Evolutionary conservation across 768 basidiomycete genomes (phyloP).

Genomic region (Porpolomopsis calyptriformis): DNA sequence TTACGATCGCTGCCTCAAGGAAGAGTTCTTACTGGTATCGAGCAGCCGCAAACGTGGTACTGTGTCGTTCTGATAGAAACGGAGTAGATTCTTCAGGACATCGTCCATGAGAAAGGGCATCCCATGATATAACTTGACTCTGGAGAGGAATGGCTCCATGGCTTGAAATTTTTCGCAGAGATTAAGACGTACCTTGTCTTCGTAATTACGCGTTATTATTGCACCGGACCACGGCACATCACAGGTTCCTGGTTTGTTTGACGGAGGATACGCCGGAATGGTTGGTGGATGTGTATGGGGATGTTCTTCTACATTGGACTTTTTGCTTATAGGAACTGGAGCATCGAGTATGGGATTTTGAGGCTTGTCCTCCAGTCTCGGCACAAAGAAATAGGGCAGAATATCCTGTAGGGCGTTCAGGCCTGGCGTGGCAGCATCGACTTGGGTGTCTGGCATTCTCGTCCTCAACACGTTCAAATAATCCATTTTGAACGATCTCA

Average conservation of each 20-base stretch:
- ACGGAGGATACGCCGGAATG: slow-evolving; percentile 12
- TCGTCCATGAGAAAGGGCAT: slow-evolving; percentile 33
- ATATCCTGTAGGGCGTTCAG: too few relatives aligned
- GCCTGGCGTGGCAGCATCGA: too few relatives aligned
- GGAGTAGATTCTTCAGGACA: slow-evolving; percentile 28
- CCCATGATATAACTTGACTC: slow-evolving; percentile 56
- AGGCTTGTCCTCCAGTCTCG: slow-evolving; percentile 55
- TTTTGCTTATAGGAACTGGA: slow-evolving; percentile 23
- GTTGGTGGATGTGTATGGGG: slow-evolving; percentile 22
- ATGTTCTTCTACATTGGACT: slow-evolving; percentile 8
- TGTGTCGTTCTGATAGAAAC: slow-evolving; percentile 62
- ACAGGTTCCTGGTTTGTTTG: neutral
- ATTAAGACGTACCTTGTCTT: neutral
- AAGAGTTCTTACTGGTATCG: slow-evolving; percentile 42
- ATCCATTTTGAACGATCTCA: too few relatives aligned
- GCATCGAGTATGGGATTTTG: slow-evolving; percentile 70
- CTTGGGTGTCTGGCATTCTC: too few relatives aligned
- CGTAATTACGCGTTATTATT: neutral
- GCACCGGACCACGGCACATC: slow-evolving; percentile 15
- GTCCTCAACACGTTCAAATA: too few relatives aligned
- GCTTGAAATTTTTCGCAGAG: neutral
- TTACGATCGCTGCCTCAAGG: neutral
- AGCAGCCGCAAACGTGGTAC: slow-evolving; percentile 41
- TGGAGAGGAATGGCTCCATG: slow-evolving; percentile 14
- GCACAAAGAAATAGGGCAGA: slow-evolving; percentile 47